Percentiles rank a stretch among this genome's conserved stretches.
Conservation (phyloP, 2,329 filamentous ascomycete genomes). For the Verticillium albo-atrum region DNA sequence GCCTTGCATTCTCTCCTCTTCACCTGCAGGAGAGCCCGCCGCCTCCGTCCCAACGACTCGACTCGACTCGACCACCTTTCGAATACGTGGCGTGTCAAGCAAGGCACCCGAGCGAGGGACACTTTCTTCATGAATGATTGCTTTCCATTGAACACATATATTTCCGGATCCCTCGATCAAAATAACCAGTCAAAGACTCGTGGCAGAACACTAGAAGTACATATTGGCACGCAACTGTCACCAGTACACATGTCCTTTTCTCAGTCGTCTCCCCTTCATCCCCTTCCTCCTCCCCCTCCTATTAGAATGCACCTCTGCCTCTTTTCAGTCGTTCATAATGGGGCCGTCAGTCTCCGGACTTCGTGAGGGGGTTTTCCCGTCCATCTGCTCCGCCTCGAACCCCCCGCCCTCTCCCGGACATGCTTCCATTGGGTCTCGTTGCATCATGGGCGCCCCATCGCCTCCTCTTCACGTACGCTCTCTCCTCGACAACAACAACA, state of each 20-base stretch:
- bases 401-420: not conserved
- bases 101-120: no score
- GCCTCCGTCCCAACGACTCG: not conserved
- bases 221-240: slow-evolving; percentile 2
- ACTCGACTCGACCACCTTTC: not conserved
- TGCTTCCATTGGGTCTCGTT: slow-evolving; percentile 11
- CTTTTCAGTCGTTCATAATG: slow-evolving; percentile 5
- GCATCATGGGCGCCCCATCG: slow-evolving; percentile 1
- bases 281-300: not conserved
- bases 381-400: not conserved
- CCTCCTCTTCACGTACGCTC: not conserved
- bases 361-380: slow-evolving; percentile 5
- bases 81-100: not conserved
- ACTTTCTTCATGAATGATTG: not conserved
- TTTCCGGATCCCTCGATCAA: not conserved
- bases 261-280: not conserved
- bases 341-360: slow-evolving; percentile 9
- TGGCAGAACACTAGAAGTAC: slow-evolving; percentile 7
- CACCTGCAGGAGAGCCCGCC: not conserved
- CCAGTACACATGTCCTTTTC: slow-evolving; percentile 1
- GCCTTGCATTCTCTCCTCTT: not conserved
- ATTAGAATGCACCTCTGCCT: not conserved
- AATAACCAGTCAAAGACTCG: not conserved
- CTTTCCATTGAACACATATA: not conserved
- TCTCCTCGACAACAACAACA: not conserved